These are phyloP conservation scores for Xylaria intraflava DNA, from an alignment of 495 filamentous ascomycete species.

Conservation along the genomic window DNA sequence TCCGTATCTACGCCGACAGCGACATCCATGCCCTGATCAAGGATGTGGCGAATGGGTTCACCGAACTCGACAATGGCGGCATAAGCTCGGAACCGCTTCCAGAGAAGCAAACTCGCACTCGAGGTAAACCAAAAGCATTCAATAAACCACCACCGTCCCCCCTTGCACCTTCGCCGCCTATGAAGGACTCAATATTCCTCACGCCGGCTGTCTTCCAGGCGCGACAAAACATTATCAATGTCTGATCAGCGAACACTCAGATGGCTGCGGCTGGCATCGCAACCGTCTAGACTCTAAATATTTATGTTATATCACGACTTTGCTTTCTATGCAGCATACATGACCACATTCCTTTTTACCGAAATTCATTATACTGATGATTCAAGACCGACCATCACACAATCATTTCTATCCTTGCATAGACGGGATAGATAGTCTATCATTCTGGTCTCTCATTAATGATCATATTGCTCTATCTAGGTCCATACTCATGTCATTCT, in stretches of 20 bases:
- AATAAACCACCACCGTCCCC: conserved; percentile 18
- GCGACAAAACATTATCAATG: conserved; percentile 2
- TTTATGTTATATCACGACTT: not conserved
- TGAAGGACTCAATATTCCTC: conserved; percentile 32
- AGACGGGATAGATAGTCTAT: conserved; percentile 8
- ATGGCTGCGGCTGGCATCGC: conserved; percentile 1
- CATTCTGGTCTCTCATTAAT: conserved; percentile 13
- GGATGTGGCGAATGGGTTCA: conserved; percentile 56
- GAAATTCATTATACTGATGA: conserved; percentile 21
- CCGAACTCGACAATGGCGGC: conserved; percentile 33
- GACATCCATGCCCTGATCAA: conserved; percentile 56
- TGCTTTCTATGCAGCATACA: conserved; percentile 10
- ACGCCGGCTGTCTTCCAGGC: conserved; percentile 42
- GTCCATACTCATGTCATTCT: conserved; percentile 8
- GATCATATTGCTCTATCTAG: not conserved
- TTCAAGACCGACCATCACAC: conserved; percentile 26
- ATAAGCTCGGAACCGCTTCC: conserved; percentile 9
- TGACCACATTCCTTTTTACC: conserved; percentile 16
- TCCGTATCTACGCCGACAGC: conserved; percentile 59
- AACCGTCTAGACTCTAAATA: conserved; percentile 7
- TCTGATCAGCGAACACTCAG: not conserved
- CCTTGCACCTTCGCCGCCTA: conserved; percentile 22
- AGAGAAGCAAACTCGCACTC: conserved; percentile 9
- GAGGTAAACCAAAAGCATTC: conserved; percentile 20
- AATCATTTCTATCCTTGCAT: conserved; percentile 17